Evolutionary conservation across 2,329 filamentous ascomycete species (phyloP), one percentile per base, ranked within the genome.

Genomic region (Fusarium coffeatum): DNA sequence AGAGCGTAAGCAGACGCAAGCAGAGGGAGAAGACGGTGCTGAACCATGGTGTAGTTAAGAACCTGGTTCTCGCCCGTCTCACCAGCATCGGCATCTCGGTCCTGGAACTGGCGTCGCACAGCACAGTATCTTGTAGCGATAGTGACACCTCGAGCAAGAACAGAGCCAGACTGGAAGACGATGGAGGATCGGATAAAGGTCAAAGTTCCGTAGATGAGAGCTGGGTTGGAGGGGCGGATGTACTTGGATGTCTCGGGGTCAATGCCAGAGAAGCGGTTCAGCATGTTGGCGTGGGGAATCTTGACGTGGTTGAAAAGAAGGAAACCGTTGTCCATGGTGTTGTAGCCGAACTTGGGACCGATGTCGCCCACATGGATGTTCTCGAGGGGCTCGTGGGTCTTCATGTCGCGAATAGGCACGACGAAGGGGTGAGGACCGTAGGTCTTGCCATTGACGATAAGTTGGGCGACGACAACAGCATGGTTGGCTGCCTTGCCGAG

Each of bases 281-380:
- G 81, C 90, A 94, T 92, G 80, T 88, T 90, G 69, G 89, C 80
- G 76, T 94, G 91, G 2, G 92, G 92, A 18, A 94, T 83, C 78
- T 93, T 74, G 57, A 92, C 84, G 20, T 93, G 83, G 81, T 93
- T 93, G 80, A 94, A 89, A 23, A 94, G 85, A 13, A 93, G 81
- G 83, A 92, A 94, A 2, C 92, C 92, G 72, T 94, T 94, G 78
- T 94, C 92, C 91, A 93, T 93, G 55, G 90, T 92, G 79, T 92
- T 92, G 82, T 92, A 93, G 12, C 90, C 91, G 69, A 92, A 91
- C 78, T 94, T 94, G 57, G 92, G 92, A 3, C 92, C 92, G 78
- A 94, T 93, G 71, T 94, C 92, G 47, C 92, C 92, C 25, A 94
- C 89, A 74, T 93, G 89, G 55, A 93, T 81, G 69, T 91, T 89